phyloP scores from a whole-genome alignment of 768 basidiomycete species.

The Trametes maxima region DNA sequence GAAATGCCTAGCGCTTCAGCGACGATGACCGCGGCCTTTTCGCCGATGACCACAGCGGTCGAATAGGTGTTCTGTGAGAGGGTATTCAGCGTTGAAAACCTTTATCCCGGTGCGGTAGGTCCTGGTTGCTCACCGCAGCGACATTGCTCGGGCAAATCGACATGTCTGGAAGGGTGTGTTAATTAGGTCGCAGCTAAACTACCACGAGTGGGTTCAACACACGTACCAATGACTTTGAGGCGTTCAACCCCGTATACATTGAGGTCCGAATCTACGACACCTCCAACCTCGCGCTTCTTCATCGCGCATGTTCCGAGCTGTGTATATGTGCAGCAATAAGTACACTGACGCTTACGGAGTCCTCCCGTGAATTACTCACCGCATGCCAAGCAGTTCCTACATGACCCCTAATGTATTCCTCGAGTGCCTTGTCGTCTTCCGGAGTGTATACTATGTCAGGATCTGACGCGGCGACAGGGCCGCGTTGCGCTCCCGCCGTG shows the following conservation, averaged over 20 bases:
- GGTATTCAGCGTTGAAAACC: not conserved
- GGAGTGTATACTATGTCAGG: conserved; percentile 36
- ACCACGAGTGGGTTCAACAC: not conserved
- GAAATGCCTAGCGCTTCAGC: conserved; percentile 50
- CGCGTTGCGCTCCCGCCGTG: conserved; percentile 11
- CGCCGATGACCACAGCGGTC: conserved; percentile 50
- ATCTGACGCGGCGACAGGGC: conserved; percentile 31
- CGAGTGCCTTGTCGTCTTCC: conserved; percentile 40
- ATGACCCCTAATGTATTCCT: conserved; percentile 29
- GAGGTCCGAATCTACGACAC: conserved; percentile 61
- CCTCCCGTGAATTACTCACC: conserved; percentile 20
- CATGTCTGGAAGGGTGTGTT: conserved; percentile 31
- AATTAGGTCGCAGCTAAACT: conserved; percentile 2
- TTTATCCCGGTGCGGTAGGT: not conserved
- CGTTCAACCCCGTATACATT: conserved; percentile 63
- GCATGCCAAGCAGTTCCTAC: conserved; percentile 39
- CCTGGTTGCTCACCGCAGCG: conserved; percentile 30
- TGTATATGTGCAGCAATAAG: not conserved
- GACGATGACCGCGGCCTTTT: conserved; percentile 64
- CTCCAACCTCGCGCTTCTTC: conserved; percentile 60
- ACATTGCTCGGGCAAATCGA: conserved; percentile 45
- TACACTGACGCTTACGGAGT: not conserved
- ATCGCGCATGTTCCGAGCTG: conserved; percentile 70
- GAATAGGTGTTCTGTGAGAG: conserved; percentile 43
- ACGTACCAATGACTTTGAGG: conserved; percentile 43